Evolutionary conservation across 2,329 filamentous ascomycete species (phyloP).

Genomic region (Xylariaceae sp.): DNA sequence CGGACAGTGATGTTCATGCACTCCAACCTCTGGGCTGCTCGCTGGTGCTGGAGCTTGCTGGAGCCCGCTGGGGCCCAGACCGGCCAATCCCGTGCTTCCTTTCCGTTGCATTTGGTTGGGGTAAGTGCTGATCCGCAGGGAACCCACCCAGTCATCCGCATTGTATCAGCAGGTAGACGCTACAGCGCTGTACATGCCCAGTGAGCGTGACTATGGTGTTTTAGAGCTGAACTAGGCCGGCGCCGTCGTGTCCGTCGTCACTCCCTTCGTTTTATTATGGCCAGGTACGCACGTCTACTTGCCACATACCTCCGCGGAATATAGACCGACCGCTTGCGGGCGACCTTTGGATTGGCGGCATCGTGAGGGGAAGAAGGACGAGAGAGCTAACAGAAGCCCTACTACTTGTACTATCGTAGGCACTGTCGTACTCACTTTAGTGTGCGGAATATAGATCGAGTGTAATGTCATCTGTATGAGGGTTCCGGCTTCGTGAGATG

Average conservation of each 20-base stretch:
- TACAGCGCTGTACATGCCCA: not conserved
- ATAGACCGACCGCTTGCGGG: not conserved
- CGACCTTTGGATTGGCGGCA: not conserved
- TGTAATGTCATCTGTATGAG: not conserved
- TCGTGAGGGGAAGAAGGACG: not conserved
- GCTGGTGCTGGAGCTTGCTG: too few species aligned
- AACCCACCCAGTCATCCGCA: too few species aligned
- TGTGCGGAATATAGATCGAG: too few species aligned
- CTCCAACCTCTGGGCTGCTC: not conserved
- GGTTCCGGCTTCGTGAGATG: not conserved
- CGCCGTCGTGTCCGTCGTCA: not conserved
- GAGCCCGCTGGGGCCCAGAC: too few species aligned
- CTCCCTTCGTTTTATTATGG: not conserved
- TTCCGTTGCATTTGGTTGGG: not conserved
- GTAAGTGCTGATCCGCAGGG: not conserved
- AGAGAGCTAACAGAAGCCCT: not conserved
- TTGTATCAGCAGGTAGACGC: too few species aligned
- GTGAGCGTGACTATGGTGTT: not conserved
- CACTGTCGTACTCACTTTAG: too few species aligned
- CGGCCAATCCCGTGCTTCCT: not conserved
- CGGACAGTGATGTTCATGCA: conserved; percentile 12
- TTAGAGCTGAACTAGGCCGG: not conserved
- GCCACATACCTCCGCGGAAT: not conserved
- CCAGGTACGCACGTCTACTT: not conserved
- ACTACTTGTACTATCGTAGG: too few species aligned